These are phyloP conservation scores for Lyophyllum atratum DNA, from an alignment of 768 basidiomycete species.

Conservation along the genomic window DNA sequence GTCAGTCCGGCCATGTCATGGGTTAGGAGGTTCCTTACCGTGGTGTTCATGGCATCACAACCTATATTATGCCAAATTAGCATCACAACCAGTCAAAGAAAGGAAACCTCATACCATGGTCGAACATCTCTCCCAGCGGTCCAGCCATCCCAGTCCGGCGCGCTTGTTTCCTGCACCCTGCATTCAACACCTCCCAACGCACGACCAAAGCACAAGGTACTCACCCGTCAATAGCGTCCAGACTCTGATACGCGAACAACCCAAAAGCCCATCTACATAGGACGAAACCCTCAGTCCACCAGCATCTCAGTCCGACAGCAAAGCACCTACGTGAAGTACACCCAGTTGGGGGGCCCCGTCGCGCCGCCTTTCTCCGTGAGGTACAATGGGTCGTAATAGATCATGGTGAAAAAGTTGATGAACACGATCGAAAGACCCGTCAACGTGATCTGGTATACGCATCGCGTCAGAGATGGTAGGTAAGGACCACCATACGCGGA, in stretches of 20 bases:
- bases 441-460: conserved; percentile 74
- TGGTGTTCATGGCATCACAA: conserved; percentile 94
- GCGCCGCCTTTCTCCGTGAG: conserved; percentile 66
- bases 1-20: background rate
- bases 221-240: conserved; percentile 89
- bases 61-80: conserved; percentile 41
- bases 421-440: conserved; percentile 81
- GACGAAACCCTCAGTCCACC: background rate
- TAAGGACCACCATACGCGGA: background rate
- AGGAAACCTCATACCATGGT: conserved; percentile 70
- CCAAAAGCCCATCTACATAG: conserved; percentile 77
- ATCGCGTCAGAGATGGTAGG: background rate
- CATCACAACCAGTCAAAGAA: background rate
- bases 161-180: conserved; percentile 79
- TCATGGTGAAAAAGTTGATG: conserved; percentile 79
- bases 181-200: conserved; percentile 1
- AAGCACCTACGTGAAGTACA: conserved; percentile 80
- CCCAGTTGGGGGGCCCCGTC: conserved; percentile 73
- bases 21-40: conserved; percentile 44
- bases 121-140: conserved; percentile 96
- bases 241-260: conserved; percentile 87
- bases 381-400: conserved; percentile 83
- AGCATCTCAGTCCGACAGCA: background rate
- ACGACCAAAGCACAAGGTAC: conserved; percentile 24
- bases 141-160: conserved; percentile 97